Conservation (phyloP, 176 grass and related monocot genomes). For the Bolboschoenus planiculmis region DNA sequence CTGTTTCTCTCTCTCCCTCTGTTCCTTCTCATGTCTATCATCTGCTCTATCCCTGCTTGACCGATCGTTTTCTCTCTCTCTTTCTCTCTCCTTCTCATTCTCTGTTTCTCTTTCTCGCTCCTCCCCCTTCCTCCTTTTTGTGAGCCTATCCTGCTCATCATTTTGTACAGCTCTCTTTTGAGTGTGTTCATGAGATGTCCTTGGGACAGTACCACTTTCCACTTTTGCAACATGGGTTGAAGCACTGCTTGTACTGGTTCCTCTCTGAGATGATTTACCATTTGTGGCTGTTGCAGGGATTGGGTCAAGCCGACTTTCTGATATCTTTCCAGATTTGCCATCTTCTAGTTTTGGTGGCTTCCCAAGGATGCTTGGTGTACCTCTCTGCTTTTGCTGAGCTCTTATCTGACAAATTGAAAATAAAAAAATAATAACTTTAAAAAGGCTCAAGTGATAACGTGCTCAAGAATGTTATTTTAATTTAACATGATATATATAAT, state of each 20-base stretch:
- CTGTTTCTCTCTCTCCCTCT: constrained; percentile 60
- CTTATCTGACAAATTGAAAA: constrained; percentile 47
- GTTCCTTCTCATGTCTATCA: constrained; percentile 82
- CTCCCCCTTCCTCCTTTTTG: constrained; percentile 83
- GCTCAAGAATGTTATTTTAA: not conserved
- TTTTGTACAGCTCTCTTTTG: constrained; percentile 47
- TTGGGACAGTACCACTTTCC: constrained; percentile 29
- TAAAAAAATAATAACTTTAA: not conserved
- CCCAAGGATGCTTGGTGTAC: constrained; percentile 35
- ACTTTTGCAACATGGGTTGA: constrained; percentile 7
- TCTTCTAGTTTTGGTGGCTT: constrained; percentile 80
- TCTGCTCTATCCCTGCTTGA: constrained; percentile 65
- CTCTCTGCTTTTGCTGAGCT: constrained; percentile 47
- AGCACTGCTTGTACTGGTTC: not conserved
- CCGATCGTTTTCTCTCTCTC: constrained; percentile 63
- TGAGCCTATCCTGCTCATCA: constrained; percentile 69
- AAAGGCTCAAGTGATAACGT: not conserved
- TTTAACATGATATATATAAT: not conserved
- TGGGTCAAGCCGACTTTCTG: constrained; percentile 27
- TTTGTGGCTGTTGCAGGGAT: constrained; percentile 14
- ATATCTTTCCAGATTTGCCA: constrained; percentile 56
- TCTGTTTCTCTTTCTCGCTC: constrained; percentile 76
- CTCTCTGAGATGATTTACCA: constrained; percentile 13
- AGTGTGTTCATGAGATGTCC: constrained; percentile 43
- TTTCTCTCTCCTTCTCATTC: constrained; percentile 73